Evolutionary conservation across 495 filamentous ascomycete species (phyloP).

Genomic region (Letharia lupina): DNA sequence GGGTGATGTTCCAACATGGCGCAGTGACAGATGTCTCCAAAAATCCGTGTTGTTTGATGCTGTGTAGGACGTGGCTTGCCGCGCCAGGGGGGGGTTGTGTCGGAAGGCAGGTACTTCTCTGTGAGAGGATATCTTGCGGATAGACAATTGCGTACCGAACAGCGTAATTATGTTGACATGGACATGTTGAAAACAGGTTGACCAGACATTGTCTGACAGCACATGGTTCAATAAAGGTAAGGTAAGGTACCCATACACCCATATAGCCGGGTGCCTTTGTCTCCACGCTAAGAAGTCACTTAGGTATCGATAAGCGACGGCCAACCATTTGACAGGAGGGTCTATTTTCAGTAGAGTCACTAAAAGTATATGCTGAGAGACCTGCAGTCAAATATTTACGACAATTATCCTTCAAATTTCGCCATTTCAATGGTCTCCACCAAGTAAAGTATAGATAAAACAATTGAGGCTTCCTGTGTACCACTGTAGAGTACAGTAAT

Average conservation of each 20-base stretch:
- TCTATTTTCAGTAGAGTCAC: too few species aligned
- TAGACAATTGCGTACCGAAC: not conserved
- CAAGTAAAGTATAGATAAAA: too few species aligned
- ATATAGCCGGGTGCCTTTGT: not conserved
- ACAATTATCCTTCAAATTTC: too few species aligned
- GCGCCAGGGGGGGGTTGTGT: not conserved
- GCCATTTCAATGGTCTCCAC: too few species aligned
- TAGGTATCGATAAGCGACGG: not conserved
- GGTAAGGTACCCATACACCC: not conserved
- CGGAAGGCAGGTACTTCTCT: not conserved
- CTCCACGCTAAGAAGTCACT: not conserved
- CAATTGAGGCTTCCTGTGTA: too few species aligned
- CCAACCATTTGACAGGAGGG: not conserved
- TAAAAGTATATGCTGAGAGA: too few species aligned
- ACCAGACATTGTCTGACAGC: not conserved
- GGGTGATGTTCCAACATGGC: not conserved
- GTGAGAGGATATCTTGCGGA: not conserved
- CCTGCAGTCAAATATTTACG: too few species aligned
- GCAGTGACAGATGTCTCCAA: not conserved
- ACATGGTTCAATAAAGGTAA: not conserved
- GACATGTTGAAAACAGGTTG: not conserved
- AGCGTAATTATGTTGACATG: not conserved
- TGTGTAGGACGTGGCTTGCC: not conserved
- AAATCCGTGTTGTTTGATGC: not conserved
- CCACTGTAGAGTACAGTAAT: too few species aligned